Evolutionary conservation across 805 yeast genomes (phyloP), one percentile per base, ranked within the genome.

Genomic region (Saccharomycopsis synnaedendra): DNA sequence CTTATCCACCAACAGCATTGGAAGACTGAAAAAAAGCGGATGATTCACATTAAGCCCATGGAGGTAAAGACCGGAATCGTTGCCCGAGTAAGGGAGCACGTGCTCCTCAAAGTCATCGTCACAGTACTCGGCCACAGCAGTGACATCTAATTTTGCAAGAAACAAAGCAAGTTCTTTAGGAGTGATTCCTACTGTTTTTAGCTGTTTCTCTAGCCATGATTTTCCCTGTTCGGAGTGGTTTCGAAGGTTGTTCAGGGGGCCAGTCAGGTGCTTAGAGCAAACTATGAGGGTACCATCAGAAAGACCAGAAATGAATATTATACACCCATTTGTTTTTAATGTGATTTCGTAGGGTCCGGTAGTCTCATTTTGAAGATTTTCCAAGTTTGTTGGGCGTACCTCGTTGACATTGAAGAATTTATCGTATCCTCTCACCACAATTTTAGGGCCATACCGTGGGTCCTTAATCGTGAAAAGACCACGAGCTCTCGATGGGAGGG

Each of bases 71-170:
- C 99, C 99, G 0, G 95, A 78, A 6, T 64, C 65, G 0, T 80
- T 79, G 1, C 67, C 68, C 2, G 70, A 60, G 58, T 93, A 93
- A 49, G 80, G 82, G 43, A 93, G 68, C 5, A 93, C 85, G 60
- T 93, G 99, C 61, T 93, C 97, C 60, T 93, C 98, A 62, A 93
- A 93, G 0, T 63, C 64, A 58, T 93, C 98, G 60, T 93, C 96
- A 62, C 99, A 93, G 35, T 76, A 72, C 63, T 93, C 99, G 0
- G 89, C 88, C 1, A 88, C 95, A 0, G 95, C 96, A 1, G 99
- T 93, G 34, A 77, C 58, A 47, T 78, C 74, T 53, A 68, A 55
- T 1, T 62, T 56, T 55, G 71, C 72, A 5, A 93, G 65, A 1
- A 63, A 61, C 36, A 57, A 56, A 0, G 86, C 97, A 39, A 93